Base-by-base conservation (phyloP, 306 rosid species). In the Senna siamea region DNA sequence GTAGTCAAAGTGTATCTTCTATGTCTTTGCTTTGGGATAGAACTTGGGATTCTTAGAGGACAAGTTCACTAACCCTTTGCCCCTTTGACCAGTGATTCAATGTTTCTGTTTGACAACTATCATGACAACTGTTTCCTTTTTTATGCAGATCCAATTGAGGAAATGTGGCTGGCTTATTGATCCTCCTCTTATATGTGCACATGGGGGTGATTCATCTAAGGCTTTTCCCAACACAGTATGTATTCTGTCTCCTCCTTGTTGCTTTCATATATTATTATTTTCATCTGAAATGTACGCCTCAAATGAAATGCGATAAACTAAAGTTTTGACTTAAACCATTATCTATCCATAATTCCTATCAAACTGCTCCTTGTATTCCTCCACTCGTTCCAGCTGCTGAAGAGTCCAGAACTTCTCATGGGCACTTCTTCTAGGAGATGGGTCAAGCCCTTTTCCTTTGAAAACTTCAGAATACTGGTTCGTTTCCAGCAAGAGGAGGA, bases 131-230 rank as follows among this genome's bases (percentile, higher is more conserved):
- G 28, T 12, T 53, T 6, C 47, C 23, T 20, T 67, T n/a, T 15
- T 47, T 73, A 11, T 65, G 43, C 81, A 92, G 90, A 83, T 85
- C 46, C 98, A 84, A 63, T 47, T 72, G 9, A 77, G 69, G 5
- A 80, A 72, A 37, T 93, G 98, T 67, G 87, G 79, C 18, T 93
- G 98, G 98, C 69, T 93, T 12, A 65, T 63, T 8, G 72, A 74
- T 69, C 97, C 98, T 53, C 97, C 98, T 74, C 89, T 93, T 28
- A 79, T 93, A 1, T 93, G 98, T 73, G 98, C 98, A 0, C 98
- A 93, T 77, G 97, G 97, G 5, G 98, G 98, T 15, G 97, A 93
- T 83, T 90, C 98, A 0, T 80, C 85, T 34, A 82, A 73, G 53
- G 98, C 97, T 18, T 83, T 80, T 57, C 88, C 98, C 18, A 93